Evolutionary conservation across 225 moss, liverwort and hornwort genomes (phyloP), one percentile per base, ranked within the genome.

Genomic region (Polytrichum formosum): DNA sequence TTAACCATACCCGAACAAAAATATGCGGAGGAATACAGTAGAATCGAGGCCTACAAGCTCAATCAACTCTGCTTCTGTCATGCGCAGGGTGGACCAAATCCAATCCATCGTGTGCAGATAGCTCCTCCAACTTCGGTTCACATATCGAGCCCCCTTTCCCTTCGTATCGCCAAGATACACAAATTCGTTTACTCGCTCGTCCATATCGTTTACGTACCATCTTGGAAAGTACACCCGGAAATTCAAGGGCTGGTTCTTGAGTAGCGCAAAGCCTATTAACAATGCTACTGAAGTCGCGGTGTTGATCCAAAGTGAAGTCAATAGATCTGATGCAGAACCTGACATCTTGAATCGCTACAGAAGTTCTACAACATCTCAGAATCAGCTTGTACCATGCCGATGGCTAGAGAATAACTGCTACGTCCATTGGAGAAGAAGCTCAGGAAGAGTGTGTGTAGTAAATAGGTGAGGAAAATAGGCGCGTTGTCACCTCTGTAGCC

Each of bases 1-100:
- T 10, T 26, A 65, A 13, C n/a, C 84, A 19, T 91, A 94, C 93
- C 94, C 94, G 25, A 92, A 80, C 46, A 80, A 35, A 63, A 87
- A 72, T 18, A 87, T 82, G 35, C 90, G 92, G 5, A 94, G 75
- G 66, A 83, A 88, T 18, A 92, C 82, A 25, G 87, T 81, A 73
- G 89, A 87, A 81, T 94, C 94, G 29, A 94, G 92, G 29, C 92
- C 94, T 6, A 80, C 88, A 30, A 67, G 88, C 73, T 84, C 74
- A 29, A 92, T 87, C 35, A 94, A 78, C n/a, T 92, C 87, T 61
- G 71, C 60, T 63, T 90, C 89, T 26, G 82, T 82, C 78, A 84
- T 85, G 63, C 76, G 87, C 83, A 92, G 76, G 63, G 70, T 75
- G 21, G 81, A 65, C 67, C 70, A 66, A 23, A 89, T 70, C 87